Conservation (phyloP, 208 protist genomes). For the Trypanosoma rangeli region DNA sequence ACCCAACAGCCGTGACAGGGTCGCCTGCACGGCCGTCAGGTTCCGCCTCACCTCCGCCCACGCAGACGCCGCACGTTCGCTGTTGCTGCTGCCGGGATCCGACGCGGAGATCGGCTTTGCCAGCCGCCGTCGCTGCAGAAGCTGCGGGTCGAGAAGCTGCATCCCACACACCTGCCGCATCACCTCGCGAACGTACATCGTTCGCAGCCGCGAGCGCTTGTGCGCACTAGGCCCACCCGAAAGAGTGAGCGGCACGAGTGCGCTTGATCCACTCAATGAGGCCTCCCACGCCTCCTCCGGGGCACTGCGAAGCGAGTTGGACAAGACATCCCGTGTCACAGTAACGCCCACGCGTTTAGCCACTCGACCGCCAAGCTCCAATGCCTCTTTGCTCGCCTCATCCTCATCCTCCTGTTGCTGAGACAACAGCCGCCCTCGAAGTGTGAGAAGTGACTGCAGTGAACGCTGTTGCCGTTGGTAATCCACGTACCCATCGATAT, state of each 20-base stretch:
- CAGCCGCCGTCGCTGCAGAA: background rate
- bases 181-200: slow-evolving; percentile 19
- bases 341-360: background rate
- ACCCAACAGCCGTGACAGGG: slow-evolving; percentile 6
- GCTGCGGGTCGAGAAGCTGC: slow-evolving; percentile 24
- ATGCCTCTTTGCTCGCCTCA: background rate
- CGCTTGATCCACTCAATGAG: background rate
- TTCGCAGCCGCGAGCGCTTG: background rate
- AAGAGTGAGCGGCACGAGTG: background rate
- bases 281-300: background rate
- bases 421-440: slow-evolving; percentile 10
- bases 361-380: background rate
- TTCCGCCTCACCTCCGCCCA: slow-evolving; percentile 1
- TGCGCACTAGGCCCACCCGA: background rate
- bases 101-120: background rate
- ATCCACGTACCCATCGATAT: slow-evolving; percentile 6
- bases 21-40: slow-evolving; percentile 3
- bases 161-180: slow-evolving; percentile 29
- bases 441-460: slow-evolving; percentile 15
- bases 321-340: background rate
- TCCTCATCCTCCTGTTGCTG: slow-evolving; percentile 3
- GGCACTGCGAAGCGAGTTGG: background rate
- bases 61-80: background rate
- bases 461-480: background rate
- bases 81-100: background rate